phyloP scores from a whole-genome alignment of 176 grass and related monocot genomes.

The Aegilops longissima region DNA sequence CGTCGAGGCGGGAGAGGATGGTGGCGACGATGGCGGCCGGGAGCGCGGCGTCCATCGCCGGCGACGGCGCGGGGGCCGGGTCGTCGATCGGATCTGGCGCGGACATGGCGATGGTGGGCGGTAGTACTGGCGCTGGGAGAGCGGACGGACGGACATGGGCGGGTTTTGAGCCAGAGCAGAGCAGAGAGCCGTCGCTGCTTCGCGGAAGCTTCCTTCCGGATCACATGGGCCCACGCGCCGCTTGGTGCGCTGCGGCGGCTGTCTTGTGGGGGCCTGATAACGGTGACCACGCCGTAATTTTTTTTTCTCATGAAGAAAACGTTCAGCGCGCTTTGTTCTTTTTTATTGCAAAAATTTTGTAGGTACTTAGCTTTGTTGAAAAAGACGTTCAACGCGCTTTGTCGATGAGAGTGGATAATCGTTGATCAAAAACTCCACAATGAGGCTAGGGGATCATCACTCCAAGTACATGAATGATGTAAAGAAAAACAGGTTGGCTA shows the following conservation, averaged over 20 bases:
- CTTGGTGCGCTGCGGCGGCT: not conserved
- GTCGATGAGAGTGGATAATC: no score
- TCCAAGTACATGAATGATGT: no score
- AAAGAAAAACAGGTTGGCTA: no score
- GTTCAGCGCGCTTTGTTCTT: no score
- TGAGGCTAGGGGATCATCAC: no score
- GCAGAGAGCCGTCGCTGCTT: constrained; percentile 49
- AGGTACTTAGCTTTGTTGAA: no score
- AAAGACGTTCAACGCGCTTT: no score
- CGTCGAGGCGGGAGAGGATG: constrained; percentile 86
- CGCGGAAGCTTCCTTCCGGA: constrained; percentile 61
- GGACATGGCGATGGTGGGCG: constrained; percentile 11
- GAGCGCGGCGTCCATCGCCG: constrained; percentile 61
- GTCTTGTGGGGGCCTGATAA: not conserved
- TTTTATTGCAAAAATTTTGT: no score
- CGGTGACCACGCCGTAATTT: not conserved
- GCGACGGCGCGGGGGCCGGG: not conserved
- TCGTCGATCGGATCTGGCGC: constrained; percentile 62
- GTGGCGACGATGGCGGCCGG: constrained; percentile 70
- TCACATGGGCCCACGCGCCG: constrained; percentile 21
- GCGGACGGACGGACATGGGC: constrained; percentile 21
- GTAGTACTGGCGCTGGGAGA: not conserved
- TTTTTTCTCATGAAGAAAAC: no score
- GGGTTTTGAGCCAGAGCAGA: constrained; percentile 21
- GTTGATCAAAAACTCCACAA: no score